Conservation (phyloP, 306 rosid genomes). For the peach (Prunus persica) region DNA sequence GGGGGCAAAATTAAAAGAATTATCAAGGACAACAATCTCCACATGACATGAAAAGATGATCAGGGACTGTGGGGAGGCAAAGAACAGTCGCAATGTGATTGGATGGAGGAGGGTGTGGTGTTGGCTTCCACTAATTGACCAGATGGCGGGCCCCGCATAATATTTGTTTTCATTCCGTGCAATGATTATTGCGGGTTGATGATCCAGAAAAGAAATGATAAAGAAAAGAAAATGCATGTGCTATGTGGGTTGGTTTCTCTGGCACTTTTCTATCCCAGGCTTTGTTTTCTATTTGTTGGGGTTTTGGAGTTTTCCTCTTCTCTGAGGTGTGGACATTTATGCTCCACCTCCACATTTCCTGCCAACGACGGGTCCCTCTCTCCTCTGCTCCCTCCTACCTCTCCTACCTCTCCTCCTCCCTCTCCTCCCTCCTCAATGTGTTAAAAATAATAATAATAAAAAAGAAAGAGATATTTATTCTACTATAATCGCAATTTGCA, state of each 20-base stretch:
- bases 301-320: constrained; percentile 42
- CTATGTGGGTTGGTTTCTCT: constrained; percentile 52
- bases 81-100: constrained; percentile 21
- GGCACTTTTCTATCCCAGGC: constrained; percentile 34
- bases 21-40: background rate
- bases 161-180: constrained; percentile 61
- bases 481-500: background rate
- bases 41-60: background rate
- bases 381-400: no score
- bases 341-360: constrained; percentile 48
- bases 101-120: constrained; percentile 8
- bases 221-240: constrained; percentile 59
- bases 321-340: constrained; percentile 34
- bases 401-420: no score
- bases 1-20: no score
- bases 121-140: constrained; percentile 47
- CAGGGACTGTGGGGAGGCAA: background rate
- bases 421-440: no score
- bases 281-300: constrained; percentile 37
- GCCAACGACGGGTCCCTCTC: no score
- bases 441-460: no score
- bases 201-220: constrained; percentile 48
- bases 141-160: constrained; percentile 37
- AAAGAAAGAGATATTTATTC: background rate
- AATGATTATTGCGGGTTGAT: constrained; percentile 52